Evolutionary conservation across 768 basidiomycete genomes (phyloP).

Genomic region (Coprinellus micaceus): DNA sequence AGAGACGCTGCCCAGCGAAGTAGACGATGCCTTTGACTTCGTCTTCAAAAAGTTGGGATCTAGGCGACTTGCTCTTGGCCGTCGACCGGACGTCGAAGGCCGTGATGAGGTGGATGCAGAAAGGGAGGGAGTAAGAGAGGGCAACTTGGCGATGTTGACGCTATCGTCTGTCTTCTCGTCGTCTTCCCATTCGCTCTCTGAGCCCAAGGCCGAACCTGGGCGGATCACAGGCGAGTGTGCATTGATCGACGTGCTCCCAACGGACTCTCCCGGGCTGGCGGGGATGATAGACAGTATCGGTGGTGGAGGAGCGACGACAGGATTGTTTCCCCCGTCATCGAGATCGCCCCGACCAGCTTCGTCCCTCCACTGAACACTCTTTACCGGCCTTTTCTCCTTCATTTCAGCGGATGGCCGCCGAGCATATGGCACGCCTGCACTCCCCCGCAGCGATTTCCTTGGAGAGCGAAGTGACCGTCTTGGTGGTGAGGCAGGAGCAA

Average conservation of each 20-base stretch:
- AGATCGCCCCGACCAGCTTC: slow-evolving; percentile 81
- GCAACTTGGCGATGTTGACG: slow-evolving; percentile 46
- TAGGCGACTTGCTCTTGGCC: slow-evolving; percentile 62
- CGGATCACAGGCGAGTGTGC: slow-evolving; percentile 35
- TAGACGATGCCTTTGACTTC: slow-evolving; percentile 40
- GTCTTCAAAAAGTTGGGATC: slow-evolving; percentile 68
- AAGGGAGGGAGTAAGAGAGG: slow-evolving; percentile 35
- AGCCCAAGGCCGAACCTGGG: slow-evolving; percentile 48
- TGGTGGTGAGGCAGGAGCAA: slow-evolving; percentile 52
- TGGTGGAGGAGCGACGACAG: slow-evolving; percentile 17
- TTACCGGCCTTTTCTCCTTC: slow-evolving; percentile 56
- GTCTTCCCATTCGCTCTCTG: slow-evolving; percentile 89
- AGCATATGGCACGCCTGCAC: slow-evolving; percentile 51
- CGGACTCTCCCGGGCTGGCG: slow-evolving; percentile 34
- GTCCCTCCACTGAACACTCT: slow-evolving; percentile 85
- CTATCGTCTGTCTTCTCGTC: slow-evolving; percentile 85
- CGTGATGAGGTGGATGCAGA: slow-evolving; percentile 15
- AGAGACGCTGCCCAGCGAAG: slow-evolving; percentile 57
- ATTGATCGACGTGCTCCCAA: slow-evolving; percentile 21
- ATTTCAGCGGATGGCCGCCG: slow-evolving; percentile 43
- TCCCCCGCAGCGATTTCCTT: slow-evolving; percentile 70
- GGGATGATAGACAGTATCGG: slow-evolving; percentile 41
- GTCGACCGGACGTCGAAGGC: slow-evolving; percentile 25
- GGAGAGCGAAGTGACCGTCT: slow-evolving; percentile 48
- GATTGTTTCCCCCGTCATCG: slow-evolving; percentile 54